These are phyloP conservation scores for Eucalyptus coolabah DNA, from an alignment of 345 rosid genomes.

Conservation along the genomic window DNA sequence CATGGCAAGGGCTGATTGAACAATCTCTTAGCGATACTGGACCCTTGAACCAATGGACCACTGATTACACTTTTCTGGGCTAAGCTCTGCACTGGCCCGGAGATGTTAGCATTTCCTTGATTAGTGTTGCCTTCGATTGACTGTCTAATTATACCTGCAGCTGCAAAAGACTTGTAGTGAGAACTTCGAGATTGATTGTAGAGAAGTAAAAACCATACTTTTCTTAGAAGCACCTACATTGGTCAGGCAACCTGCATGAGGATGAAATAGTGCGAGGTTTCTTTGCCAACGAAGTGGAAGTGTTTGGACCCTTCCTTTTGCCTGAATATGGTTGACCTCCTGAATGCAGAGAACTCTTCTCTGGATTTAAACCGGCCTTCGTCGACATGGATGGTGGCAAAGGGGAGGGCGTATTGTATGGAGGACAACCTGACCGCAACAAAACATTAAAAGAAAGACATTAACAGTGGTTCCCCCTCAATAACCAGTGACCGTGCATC, in stretches of 20 bases:
- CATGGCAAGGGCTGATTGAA: constrained; percentile 28
- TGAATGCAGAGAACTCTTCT: constrained; percentile 9
- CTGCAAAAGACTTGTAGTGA: background rate
- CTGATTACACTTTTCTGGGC: background rate
- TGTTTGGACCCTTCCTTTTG: constrained; percentile 32
- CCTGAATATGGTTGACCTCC: constrained; percentile 14
- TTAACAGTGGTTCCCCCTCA: background rate
- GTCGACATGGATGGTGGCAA: constrained; percentile 20
- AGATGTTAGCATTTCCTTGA: background rate
- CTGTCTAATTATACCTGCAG: background rate
- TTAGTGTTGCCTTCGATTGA: background rate
- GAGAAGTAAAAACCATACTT: background rate
- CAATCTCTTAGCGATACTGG: constrained; percentile 62
- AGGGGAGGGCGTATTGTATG: constrained; percentile 13
- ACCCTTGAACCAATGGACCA: constrained; percentile 15
- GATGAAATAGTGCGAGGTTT: constrained; percentile 20
- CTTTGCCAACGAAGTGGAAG: constrained; percentile 24
- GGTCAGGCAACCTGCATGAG: constrained; percentile 4
- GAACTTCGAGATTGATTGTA: background rate
- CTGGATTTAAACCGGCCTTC: constrained; percentile 2
- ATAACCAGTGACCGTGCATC: background rate
- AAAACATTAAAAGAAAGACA: background rate
- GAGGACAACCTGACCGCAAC: constrained; percentile 16
- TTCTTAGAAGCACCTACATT: constrained; percentile 19
- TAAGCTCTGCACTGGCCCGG: background rate